Base-by-base conservation (phyloP, 1,284 basidiomycete species). In the Exobasidium cylindrosporum region DNA sequence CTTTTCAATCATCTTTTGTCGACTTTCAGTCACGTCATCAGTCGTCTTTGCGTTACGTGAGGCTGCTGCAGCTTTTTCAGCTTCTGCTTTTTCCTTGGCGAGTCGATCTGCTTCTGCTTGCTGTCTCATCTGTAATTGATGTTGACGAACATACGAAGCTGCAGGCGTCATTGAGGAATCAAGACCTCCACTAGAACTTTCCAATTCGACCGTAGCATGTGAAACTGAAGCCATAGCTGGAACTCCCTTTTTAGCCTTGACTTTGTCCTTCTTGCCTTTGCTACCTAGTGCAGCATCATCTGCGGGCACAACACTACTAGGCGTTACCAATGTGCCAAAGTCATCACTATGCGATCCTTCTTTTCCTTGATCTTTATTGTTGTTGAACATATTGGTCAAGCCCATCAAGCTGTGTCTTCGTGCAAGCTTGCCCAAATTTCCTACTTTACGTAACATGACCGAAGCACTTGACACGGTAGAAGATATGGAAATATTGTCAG, bases 371-470 rank as follows among this genome's bases (percentile, higher is more conserved):
- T 94, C 93, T 40, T 40, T 40, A 17, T 17, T 40, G 64, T 76
- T 71, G 80, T 93, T 74, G 62, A 74, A 74, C 72, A 96, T 84
- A 55, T 89, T 90, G n/a, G 92, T 93, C 76, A 96, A 92, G 46
- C 92, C 91, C 63, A 90, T 90, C 56, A 96, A 83, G 56, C 90
- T 91, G 80, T 94, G 94, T 47, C 92, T 85, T 60, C 92, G 84
- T 4, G 92, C 91, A n/a, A 96, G 84, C 81, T 90, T 92, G 52
- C 92, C 92, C 80, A 97, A 88, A 58, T 88, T 89, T 30, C 95
- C 94, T 57, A 98, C 87, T 83, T 96, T 97, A 72, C 95, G 87
- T 74, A 98, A 95, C 87, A 98, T 96, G 80, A 97, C 90, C 62
- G 90, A 92, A 6, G 94, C 95, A 59, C 90, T 92, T 65, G 89